Conservation (phyloP, 768 basidiomycete genomes). For the Russula sp. region DNA sequence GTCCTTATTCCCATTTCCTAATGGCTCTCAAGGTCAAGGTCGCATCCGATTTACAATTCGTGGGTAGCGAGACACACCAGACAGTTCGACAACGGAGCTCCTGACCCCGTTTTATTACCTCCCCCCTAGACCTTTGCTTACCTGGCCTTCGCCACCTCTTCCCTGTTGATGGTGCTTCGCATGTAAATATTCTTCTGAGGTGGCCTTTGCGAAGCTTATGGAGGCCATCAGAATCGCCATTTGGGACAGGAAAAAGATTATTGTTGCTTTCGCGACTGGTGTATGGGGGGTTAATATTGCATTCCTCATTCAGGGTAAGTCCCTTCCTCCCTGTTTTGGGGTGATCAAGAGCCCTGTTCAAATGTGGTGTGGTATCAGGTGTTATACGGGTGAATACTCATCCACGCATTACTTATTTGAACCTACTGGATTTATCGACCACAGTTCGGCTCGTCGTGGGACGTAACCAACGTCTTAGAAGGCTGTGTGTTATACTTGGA, state of each 20-base stretch:
- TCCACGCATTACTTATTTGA: neutral
- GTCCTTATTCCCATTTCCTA: too few species aligned
- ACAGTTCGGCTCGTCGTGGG: neutral
- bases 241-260: neutral
- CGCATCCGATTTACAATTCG: too few species aligned
- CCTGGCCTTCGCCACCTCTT: neutral
- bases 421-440: neutral
- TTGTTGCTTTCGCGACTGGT: neutral
- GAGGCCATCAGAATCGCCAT: neutral
- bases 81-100: too few species aligned
- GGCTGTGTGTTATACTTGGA: neutral
- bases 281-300: neutral
- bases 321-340: too few species aligned
- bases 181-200: neutral
- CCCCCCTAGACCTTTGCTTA: neutral
- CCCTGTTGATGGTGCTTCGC: constrained; percentile 13
- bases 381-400: neutral
- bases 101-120: neutral
- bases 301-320: neutral
- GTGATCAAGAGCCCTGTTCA: too few species aligned
- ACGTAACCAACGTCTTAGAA: too few species aligned
- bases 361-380: neutral
- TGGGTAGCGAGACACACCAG: too few species aligned
- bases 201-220: neutral
- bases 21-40: too few species aligned